A percentile compares a stretch with the other conserved stretches of the same genome.
phyloP scores from a whole-genome alignment of 345 rosid genomes.

The Eucalyptus pauciflora region DNA sequence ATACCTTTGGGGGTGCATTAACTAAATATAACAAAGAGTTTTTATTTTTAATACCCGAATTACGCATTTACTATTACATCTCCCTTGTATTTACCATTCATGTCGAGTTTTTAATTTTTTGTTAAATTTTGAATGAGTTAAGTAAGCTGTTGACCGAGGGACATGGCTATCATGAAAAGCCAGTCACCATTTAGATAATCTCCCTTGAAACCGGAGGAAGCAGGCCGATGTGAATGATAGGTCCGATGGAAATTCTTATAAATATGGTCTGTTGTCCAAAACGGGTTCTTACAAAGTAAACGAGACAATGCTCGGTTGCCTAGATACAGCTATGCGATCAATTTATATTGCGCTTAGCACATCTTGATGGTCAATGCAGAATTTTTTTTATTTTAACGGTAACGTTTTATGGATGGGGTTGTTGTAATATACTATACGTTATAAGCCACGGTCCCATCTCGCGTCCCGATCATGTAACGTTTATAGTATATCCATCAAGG shows the following conservation, averaged over 20 bases:
- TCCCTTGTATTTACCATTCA: not conserved
- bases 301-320: not conserved
- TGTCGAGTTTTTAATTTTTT: not conserved
- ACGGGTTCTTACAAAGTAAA: not conserved
- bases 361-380: not conserved
- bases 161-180: not conserved
- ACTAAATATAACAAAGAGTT: not conserved
- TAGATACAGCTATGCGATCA: not conserved
- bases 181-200: not conserved
- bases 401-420: not conserved
- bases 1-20: not conserved
- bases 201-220: not conserved
- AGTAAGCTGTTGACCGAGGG: not conserved
- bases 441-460: not conserved
- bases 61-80: not conserved
- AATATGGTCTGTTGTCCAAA: not conserved
- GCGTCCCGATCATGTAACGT: fast-evolving
- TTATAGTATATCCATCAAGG: not conserved
- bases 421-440: not conserved
- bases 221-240: not conserved
- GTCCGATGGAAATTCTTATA: not conserved
- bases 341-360: not conserved
- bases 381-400: not conserved
- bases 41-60: not conserved
- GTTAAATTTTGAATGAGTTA: not conserved